phyloP scores from a whole-genome alignment of 257 asterid genomes.

The Primulina eburnea region DNA sequence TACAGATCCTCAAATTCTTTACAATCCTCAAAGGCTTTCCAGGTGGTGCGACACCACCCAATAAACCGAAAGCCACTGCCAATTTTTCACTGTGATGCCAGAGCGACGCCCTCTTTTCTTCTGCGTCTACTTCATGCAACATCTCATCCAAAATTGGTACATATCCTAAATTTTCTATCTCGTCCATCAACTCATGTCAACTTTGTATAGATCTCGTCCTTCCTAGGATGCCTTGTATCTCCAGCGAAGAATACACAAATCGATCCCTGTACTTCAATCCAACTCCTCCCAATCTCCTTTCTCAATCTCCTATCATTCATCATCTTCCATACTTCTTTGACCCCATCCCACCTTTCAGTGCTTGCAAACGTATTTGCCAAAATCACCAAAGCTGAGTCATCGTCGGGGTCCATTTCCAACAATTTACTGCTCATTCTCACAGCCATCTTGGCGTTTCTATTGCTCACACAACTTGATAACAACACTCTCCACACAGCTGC shows the following conservation, averaged over 20 bases:
- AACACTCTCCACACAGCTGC: constrained; percentile 76
- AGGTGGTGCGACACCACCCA: constrained; percentile 55
- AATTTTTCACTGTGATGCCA: constrained; percentile 68
- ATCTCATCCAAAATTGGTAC: constrained; percentile 45
- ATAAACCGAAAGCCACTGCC: constrained; percentile 67
- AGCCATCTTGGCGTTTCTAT: constrained; percentile 36
- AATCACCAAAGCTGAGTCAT: constrained; percentile 82
- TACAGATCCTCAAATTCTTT: constrained; percentile 69
- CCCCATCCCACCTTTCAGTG: constrained; percentile 59
- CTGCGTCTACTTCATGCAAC: constrained; percentile 46
- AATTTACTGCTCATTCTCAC: constrained; percentile 57
- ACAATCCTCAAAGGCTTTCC: constrained; percentile 68
- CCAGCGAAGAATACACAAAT: constrained; percentile 65
- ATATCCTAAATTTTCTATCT: constrained; percentile 63
- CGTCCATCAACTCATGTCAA: constrained; percentile 46
- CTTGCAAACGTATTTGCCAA: constrained; percentile 55
- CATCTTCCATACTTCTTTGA: constrained; percentile 50
- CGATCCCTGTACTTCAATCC: constrained; percentile 64
- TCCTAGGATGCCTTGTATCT: constrained; percentile 53
- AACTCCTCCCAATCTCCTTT: constrained; percentile 70
- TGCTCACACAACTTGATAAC: constrained; percentile 41
- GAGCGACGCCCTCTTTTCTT: constrained; percentile 50
- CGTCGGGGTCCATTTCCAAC: constrained; percentile 55
- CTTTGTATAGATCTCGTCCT: constrained; percentile 56
- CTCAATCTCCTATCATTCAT: constrained; percentile 61